Evolutionary conservation across 371 early-diverging fungal genomes (phyloP), one percentile per base, ranked within the genome.

Genomic region (Apophysomyces variabilis): DNA sequence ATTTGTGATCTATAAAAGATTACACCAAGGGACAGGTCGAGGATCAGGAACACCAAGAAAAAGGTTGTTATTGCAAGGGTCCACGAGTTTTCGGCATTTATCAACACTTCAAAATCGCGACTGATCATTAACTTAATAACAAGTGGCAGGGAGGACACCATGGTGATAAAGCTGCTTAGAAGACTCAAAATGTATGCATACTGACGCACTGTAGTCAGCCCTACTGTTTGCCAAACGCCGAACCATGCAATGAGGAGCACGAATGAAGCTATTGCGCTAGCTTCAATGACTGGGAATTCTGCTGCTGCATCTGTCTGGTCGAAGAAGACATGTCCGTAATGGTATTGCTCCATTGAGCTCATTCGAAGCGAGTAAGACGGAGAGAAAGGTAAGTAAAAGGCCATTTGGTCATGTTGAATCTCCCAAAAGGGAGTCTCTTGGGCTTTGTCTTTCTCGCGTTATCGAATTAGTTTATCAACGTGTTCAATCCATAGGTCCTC

Each of bases 1-100:
- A 87, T 72, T 45, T 82, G 76, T 44, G 65, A 66, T 18, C 76
- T 68, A 61, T 87, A 87, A 14, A 76, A 79, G 5, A 82, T 56
- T 11, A 58, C 43, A 4, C 87, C 87, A 38, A 85, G 45, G 4
- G 64, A 16, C 14, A 87, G 60, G 65, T 87, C 87, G n/a, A 76
- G 62, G 1, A 79, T 41, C 21, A 85, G 59, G 57, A 81, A 87
- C 1, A 74, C 74, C 62, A 78, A 71, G 41, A 83, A 83, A 54
- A 78, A 79, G 1, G 70, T 64, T 0, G 78, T 76, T 1, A 67
- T 64, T 7, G 63, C 46, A 5, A 76, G 61, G 7, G 81, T 75
- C 74, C 74, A 80, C 11, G 68, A 58, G 21, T 70, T 64, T 60
- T 76, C 69, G 9, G 38, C 38, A 3, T 65, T 14, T 13, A 73